phyloP scores from a whole-genome alignment of 208 protist genomes.

The Entamoeba histolytica region DNA sequence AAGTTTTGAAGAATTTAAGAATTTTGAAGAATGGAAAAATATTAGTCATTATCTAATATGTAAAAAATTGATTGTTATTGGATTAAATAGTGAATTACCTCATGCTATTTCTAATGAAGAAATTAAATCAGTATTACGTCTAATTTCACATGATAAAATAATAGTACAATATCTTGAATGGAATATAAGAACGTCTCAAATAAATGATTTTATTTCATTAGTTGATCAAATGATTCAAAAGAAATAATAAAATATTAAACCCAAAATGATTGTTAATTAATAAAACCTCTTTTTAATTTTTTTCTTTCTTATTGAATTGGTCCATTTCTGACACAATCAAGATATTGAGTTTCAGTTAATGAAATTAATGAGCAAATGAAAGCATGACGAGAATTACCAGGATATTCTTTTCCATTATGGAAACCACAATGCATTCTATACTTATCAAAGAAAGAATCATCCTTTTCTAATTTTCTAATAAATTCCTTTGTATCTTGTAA shows the following conservation, averaged over 20 bases:
- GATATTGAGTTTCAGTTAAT: neutral
- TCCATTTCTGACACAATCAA: neutral
- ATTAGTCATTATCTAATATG: neutral
- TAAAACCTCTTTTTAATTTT: too few species aligned
- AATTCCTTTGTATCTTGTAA: neutral
- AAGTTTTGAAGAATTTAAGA: neutral
- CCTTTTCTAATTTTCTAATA: neutral
- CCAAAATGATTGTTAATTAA: too few species aligned
- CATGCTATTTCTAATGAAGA: neutral
- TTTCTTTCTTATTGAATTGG: neutral
- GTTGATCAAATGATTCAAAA: too few species aligned
- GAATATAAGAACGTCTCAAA: neutral
- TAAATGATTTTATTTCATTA: too few species aligned
- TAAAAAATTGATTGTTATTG: neutral
- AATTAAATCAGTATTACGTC: neutral
- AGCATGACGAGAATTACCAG: neutral
- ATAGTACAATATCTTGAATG: neutral
- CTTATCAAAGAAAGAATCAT: neutral
- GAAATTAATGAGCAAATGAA: neutral
- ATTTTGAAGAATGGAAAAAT: neutral
- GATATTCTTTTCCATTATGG: neutral
- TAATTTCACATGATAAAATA: neutral
- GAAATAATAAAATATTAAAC: too few species aligned
- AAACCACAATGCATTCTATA: neutral
- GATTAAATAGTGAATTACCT: neutral